Base-by-base conservation (phyloP, 2,329 filamentous ascomycete species). In the Xylaria multiplex region DNA sequence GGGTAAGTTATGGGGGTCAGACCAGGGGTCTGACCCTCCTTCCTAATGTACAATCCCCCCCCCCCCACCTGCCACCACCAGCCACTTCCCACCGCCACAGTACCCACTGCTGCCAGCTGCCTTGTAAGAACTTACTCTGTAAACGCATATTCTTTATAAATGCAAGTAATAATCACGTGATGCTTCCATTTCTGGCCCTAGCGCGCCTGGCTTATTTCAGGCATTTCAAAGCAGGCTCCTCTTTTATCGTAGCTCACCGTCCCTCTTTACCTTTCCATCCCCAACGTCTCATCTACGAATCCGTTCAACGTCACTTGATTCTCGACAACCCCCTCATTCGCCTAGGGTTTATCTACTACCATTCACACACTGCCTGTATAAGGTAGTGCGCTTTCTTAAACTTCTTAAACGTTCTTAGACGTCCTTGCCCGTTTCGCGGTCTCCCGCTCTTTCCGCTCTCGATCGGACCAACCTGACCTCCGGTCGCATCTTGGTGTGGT, bases 171-270 rank as follows among this genome's bases (percentile, higher is more conserved):
- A 3, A 27, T 70, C 71, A 62, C 66, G 64, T 70, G 63, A 64
- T 9, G 16, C 3, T 56, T n/a, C 62, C 30, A 35, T 45, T 62
- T 60, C 13, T 42, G 55, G 55, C 27, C 35, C 48, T 67, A 66
- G 64, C 57, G 61, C 22, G 9, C 67, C 54, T 71, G 68, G 70
- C 69, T 71, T 69, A 65, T 57, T 53, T 52, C 37, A 64, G 40
- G 64, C 64, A 64, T 60, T 63, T 62, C 60, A 62, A 64, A 64
- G 65, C 60, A 57, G 42, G 55, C 65, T 67, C 54, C 64, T 62
- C 61, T 54, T 53, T 54, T 37, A 54, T 19, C 46, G 42, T 59
- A 16, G 16, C 55, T 53, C 52, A 42, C 50, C 55, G 30, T 58
- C 62, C 48, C 52, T 58, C 57, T 60, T 16, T 6, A 27, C 57